phyloP scores from a whole-genome alignment of 441 rosid species.

The Gossypium aridum region DNA sequence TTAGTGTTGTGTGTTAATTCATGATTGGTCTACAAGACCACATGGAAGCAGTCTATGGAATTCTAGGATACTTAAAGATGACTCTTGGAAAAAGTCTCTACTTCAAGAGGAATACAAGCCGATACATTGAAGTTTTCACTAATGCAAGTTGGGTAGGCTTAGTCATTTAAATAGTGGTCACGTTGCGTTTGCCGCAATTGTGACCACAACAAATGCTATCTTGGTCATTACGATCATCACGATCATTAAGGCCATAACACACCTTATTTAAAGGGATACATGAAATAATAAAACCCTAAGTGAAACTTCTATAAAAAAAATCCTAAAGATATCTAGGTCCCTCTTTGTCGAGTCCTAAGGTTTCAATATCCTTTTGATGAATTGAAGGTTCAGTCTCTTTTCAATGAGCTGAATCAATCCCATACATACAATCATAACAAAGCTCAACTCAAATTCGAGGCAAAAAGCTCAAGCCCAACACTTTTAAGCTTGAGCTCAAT shows the following conservation, averaged over 20 bases:
- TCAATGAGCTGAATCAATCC: background rate
- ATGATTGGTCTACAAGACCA: background rate
- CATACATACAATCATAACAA: background rate
- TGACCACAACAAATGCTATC: background rate
- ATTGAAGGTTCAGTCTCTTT: background rate
- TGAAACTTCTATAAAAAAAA: background rate
- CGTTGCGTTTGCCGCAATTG: background rate
- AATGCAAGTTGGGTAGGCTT: background rate
- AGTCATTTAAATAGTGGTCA: background rate
- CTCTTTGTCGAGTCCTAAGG: background rate
- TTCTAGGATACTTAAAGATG: background rate
- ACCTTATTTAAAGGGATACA: background rate
- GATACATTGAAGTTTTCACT: background rate
- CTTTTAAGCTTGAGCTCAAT: background rate
- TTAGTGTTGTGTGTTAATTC: background rate
- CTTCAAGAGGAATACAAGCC: background rate
- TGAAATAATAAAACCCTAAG: background rate
- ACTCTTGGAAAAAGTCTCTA: background rate
- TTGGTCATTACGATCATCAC: background rate
- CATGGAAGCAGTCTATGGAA: background rate
- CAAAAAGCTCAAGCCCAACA: background rate
- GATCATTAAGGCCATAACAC: background rate
- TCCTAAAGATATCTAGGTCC: background rate
- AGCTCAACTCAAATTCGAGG: background rate
- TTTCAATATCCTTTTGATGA: background rate